A percentile compares a stretch with the other conserved stretches of the same genome.
These are phyloP conservation scores for Rosellinia necatrix DNA, from an alignment of 2,329 filamentous ascomycete genomes.

Conservation along the genomic window DNA sequence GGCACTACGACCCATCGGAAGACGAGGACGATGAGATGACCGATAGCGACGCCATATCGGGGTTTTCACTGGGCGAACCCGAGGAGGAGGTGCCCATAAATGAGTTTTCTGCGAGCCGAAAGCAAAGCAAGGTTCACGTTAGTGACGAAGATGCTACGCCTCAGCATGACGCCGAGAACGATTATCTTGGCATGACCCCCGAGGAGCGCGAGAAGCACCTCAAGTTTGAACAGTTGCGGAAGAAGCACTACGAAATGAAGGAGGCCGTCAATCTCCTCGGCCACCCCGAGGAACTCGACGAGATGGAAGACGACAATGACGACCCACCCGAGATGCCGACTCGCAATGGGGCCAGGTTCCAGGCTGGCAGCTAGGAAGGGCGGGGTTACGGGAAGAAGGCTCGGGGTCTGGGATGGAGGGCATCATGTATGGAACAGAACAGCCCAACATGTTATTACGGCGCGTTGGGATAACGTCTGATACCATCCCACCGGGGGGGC, in stretches of 20 bases:
- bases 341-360: constrained; percentile 36
- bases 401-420: no score
- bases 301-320: constrained; percentile 56
- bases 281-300: constrained; percentile 69
- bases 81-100: constrained; percentile 70
- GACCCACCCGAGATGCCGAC: constrained; percentile 46
- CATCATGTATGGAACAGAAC: neutral
- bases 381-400: no score
- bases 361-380: constrained; percentile 32
- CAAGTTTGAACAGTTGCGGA: constrained; percentile 87
- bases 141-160: constrained; percentile 60
- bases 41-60: constrained; percentile 70
- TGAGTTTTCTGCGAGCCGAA: constrained; percentile 44
- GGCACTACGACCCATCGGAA: constrained; percentile 86
- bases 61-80: constrained; percentile 88
- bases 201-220: constrained; percentile 91
- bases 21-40: constrained; percentile 78
- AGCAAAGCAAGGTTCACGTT: constrained; percentile 76
- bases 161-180: constrained; percentile 64
- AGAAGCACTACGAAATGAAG: constrained; percentile 99
- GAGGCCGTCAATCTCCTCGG: constrained; percentile 88
- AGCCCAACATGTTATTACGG: neutral
- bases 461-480: neutral
- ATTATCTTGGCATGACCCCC: constrained; percentile 57
- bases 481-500: no score